Base-by-base conservation (phyloP, 208 protist genomes). In the Strigomonas galati region DNA sequence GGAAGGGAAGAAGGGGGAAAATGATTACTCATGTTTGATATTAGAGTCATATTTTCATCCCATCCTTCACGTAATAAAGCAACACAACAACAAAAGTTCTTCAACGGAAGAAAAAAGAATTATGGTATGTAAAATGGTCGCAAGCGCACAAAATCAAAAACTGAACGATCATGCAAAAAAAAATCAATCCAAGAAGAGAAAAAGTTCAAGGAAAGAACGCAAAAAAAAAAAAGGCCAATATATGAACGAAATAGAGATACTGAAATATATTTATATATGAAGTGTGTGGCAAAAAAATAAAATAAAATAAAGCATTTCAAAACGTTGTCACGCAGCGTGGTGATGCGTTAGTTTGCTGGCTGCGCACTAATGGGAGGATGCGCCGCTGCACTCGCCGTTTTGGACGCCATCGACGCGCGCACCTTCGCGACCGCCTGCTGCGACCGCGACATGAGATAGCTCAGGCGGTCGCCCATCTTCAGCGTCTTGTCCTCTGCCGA, bases 211-310 rank as follows among this genome's bases (percentile, higher is more conserved):
- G 30, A 6, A 57, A 65, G 4, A 44, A 46, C 7, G 24, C 31
- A 35, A 71, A 62, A 24, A 67, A 77, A 54, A 35, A 51, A 40
- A 57, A 51, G 10, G 55, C 35, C 9, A 64, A 69, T 27, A 37
- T 30, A 27, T 63, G 53, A 46, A 17, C 51, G 43, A 26, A 26
- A 40, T 23, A 64, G 54, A 60, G n/a, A n/a, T n/a, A n/a, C 6
- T 40, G 15, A 49, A 31, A 27, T 56, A 56, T 31, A 56, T 27
- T 56, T 56, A 58, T 10, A 4, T 32, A 57, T 28, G 7, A 64
- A 51, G 17, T 4, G 37, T 31, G 15, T 44, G 44, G 40, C 28
- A 67, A 62, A 37, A 67, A 1, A 61, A 66, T 23, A 68, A 69
- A 55, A 48, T 66, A 43, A 54, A 69, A 37, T 27, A 28, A 56